Percentiles rank a stretch among this genome's conserved stretches.
Evolutionary conservation across 2,329 filamentous ascomycete species (phyloP).

Genomic region (Colletotrichum sp.): DNA sequence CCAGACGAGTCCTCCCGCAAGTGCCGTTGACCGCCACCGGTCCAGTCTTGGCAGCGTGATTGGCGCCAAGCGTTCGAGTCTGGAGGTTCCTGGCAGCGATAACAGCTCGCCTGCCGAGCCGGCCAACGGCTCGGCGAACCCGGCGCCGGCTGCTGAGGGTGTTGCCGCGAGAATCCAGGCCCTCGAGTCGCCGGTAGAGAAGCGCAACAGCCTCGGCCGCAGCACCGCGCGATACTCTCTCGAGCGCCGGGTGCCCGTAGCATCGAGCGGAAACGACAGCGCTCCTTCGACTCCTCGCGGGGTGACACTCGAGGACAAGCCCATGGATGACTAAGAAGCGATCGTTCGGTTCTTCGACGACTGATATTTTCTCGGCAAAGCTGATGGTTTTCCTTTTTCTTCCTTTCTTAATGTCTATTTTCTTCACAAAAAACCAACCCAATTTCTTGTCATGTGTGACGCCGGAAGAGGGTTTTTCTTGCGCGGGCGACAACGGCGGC

Average conservation of each 20-base stretch:
- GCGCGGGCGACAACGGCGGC: slow-evolving; percentile 5
- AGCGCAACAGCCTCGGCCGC: slow-evolving; percentile 68
- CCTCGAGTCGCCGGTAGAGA: slow-evolving; percentile 49
- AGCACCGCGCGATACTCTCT: slow-evolving; percentile 54
- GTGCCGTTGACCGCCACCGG: slow-evolving; percentile 56
- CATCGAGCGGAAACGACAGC: slow-evolving; percentile 22
- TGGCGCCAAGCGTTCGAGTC: slow-evolving; percentile 66
- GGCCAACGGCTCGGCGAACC: slow-evolving; percentile 45
- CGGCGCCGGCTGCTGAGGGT: slow-evolving; percentile 4
- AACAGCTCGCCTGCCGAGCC: slow-evolving; percentile 44
- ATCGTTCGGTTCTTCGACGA: slow-evolving; percentile 14
- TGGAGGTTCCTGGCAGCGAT: slow-evolving; percentile 77
- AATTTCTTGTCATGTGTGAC: slow-evolving; percentile 13
- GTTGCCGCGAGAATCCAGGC: slow-evolving; percentile 19
- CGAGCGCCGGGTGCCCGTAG: slow-evolving; percentile 54
- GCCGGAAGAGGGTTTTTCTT: slow-evolving; percentile 4
- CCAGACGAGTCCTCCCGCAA: slow-evolving; percentile 64
- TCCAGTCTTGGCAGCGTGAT: slow-evolving; percentile 55
- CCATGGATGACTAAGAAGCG: slow-evolving; percentile 53
- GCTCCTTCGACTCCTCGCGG: slow-evolving; percentile 38
- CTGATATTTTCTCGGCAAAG: neutral
- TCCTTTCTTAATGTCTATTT: slow-evolving; percentile 21
- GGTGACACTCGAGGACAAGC: slow-evolving; percentile 56
- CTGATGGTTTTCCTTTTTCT: neutral
- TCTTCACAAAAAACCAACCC: neutral